Percentiles rank a stretch among this genome's conserved stretches.
Evolutionary conservation across 768 basidiomycete genomes (phyloP).

Genomic region (Hygrocybe punicea): DNA sequence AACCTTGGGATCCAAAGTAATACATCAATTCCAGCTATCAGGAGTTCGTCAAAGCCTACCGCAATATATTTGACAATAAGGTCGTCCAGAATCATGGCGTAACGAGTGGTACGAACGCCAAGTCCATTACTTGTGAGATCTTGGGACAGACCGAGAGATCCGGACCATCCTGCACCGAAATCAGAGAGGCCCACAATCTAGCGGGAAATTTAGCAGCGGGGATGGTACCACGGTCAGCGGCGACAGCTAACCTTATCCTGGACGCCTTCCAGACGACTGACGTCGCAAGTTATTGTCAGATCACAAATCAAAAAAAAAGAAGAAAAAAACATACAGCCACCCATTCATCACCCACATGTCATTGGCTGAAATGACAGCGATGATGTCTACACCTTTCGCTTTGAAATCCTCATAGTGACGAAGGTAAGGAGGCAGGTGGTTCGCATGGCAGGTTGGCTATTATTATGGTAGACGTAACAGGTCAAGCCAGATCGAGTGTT

Average conservation of each 20-base stretch:
- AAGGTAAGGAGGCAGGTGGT: slow-evolving; percentile 65
- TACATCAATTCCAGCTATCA: neutral
- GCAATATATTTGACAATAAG: slow-evolving; percentile 65
- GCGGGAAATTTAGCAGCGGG: neutral
- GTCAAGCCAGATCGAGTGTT: too few relatives aligned
- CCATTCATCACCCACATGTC: slow-evolving; percentile 74
- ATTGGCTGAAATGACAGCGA: slow-evolving; percentile 75
- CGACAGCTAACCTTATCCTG: slow-evolving; percentile 56
- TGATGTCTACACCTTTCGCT: slow-evolving; percentile 69
- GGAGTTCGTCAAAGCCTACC: slow-evolving; percentile 44
- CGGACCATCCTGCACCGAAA: slow-evolving; percentile 52
- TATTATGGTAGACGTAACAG: too few relatives aligned
- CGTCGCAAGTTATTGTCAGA: neutral
- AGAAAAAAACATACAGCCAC: slow-evolving; percentile 36
- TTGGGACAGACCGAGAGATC: slow-evolving; percentile 49
- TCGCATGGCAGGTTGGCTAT: slow-evolving; percentile 61
- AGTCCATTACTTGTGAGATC: slow-evolving; percentile 50
- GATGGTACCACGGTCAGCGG: neutral
- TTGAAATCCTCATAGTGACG: slow-evolving; percentile 69
- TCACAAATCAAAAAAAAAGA: neutral
- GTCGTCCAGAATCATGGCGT: slow-evolving; percentile 64
- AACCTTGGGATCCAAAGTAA: slow-evolving; percentile 32
- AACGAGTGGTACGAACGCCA: slow-evolving; percentile 58
- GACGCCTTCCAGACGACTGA: slow-evolving; percentile 47
- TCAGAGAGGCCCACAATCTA: slow-evolving; percentile 64